Percentiles rank a stretch among this genome's conserved stretches.
Conservation (phyloP, 2,329 filamentous ascomycete genomes). For the Leptographium flavum region DNA sequence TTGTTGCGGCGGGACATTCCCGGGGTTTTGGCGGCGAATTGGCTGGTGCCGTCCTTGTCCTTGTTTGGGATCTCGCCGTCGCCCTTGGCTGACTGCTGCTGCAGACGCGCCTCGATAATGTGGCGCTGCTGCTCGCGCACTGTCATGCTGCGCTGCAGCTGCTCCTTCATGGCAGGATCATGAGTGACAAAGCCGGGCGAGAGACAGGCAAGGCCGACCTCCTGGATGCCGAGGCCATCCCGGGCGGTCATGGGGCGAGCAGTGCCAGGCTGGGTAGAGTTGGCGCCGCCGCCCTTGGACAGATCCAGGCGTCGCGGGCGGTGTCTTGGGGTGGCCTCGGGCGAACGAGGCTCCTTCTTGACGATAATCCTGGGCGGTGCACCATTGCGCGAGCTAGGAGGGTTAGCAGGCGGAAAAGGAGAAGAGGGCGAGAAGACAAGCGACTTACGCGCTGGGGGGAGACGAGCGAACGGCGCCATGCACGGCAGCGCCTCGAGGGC, state of each 20-base stretch:
- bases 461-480: slow-evolving; percentile 33
- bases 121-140: slow-evolving; percentile 88
- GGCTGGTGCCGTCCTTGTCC: slow-evolving; percentile 30
- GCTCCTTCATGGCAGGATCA: slow-evolving; percentile 91
- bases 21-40: slow-evolving; percentile 55
- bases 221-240: slow-evolving; percentile 70
- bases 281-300: slow-evolving; percentile 44
- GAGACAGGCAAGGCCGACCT: slow-evolving; percentile 85
- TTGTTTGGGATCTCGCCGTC: slow-evolving; percentile 46
- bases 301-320: slow-evolving; percentile 67
- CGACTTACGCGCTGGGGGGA: slow-evolving; percentile 44
- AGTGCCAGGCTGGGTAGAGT: slow-evolving; percentile 39
- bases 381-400: slow-evolving; percentile 34
- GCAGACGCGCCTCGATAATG: slow-evolving; percentile 82
- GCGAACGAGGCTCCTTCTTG: slow-evolving; percentile 90
- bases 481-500: slow-evolving; percentile 29
- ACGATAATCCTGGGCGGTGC: slow-evolving; percentile 70
- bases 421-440: neutral
- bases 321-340: slow-evolving; percentile 61
- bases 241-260: slow-evolving; percentile 66
- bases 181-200: slow-evolving; percentile 94
- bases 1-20: slow-evolving; percentile 61
- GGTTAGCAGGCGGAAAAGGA: slow-evolving; percentile 3
- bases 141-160: slow-evolving; percentile 83
- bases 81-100: slow-evolving; percentile 73